Evolutionary conservation across 805 yeast genomes (phyloP), one percentile per base, ranked within the genome.

Genomic region (Metschnikowia matae): DNA sequence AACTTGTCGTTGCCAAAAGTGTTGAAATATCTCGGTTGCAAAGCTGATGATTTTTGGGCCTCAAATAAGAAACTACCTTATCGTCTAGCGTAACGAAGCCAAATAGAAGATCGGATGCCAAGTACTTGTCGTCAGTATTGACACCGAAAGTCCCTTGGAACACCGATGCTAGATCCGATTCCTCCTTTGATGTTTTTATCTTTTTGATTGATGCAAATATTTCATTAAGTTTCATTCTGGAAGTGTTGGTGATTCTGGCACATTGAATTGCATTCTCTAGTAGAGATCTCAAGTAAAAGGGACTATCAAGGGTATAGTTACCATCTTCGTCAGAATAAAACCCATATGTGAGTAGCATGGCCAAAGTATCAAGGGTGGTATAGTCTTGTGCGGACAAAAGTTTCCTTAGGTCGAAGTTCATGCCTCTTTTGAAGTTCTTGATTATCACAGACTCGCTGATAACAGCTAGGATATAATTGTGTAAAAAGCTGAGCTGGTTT

Each of bases 11-110:
- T 15, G 86, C 80, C 53, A 89, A 82, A 23, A 94, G 67, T 6
- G 88, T 71, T 45, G 86, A 87, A 15, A 94, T 69, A 65, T 92
- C 99, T 7, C 87, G 81, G 2, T 96, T 90, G 55, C 86, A 87
- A 34, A 92, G 65, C 6, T 85, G 78, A 65, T 92, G 98, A 29
- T 79, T 79, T 48, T 77, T 79, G 0, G 97, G 97, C 44, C 95
- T 75, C 58, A 89, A 67, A 0, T 84, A 83, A 4, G 87, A 80
- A 26, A 89, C 75, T 15, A 94, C 68, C 49, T 81, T 73, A 38
- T 78, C 79, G 1, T 85, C 77, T 1, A 81, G 82, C 3, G 87
- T 78, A 1, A 92, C 66, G 43, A 91, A 66, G 0, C 94, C 94
- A 65, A 92, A 94, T 5, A 94, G 68, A 11, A 91, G 65, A 33